phyloP scores from a whole-genome alignment of 2,329 filamentous ascomycete species.

The Hirsutella thompsonii region DNA sequence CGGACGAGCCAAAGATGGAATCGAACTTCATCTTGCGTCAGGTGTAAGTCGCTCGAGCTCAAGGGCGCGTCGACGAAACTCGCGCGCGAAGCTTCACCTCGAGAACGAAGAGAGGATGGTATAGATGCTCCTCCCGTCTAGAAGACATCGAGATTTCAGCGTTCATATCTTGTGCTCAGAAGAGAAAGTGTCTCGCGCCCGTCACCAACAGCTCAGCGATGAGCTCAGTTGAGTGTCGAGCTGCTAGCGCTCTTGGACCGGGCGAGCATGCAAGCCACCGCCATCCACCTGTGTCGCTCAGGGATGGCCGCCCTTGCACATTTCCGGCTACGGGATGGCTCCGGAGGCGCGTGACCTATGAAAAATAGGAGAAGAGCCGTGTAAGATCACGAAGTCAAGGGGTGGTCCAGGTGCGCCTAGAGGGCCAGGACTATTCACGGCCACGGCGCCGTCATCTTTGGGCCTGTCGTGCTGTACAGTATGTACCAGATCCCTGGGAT shows the following conservation, averaged over 20 bases:
- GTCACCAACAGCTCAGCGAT: background rate
- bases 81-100: background rate
- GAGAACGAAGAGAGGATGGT: background rate
- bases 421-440: background rate
- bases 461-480: background rate
- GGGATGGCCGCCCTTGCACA: conserved; percentile 5
- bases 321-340: conserved; percentile 3
- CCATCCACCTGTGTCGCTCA: conserved; percentile 1
- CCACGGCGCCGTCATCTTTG: background rate
- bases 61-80: background rate
- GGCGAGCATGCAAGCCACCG: conserved; percentile 2
- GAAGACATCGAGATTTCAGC: background rate
- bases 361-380: background rate
- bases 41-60: background rate
- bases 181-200: background rate
- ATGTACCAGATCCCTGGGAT: conserved; percentile 3
- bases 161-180: background rate
- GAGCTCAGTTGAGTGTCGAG: background rate
- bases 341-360: background rate
- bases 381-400: background rate
- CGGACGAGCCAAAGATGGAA: background rate
- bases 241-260: background rate
- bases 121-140: background rate
- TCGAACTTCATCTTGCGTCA: background rate
- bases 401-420: background rate